Conservation (phyloP, 225 moss, liverwort and hornwort genomes). For the Thuidium tamariscinum region DNA sequence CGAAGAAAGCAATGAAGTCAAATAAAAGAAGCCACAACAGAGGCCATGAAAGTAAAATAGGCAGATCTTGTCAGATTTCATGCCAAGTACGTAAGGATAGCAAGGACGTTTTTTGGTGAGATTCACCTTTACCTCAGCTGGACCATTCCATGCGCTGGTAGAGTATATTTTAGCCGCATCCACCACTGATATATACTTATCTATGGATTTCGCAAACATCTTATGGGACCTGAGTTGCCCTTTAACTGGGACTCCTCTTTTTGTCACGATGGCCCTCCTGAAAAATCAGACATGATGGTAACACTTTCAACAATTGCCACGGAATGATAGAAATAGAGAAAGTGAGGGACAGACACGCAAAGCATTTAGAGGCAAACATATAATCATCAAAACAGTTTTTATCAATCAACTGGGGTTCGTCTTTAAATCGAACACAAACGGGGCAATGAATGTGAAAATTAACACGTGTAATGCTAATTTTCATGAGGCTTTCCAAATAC, state of each 20-base stretch:
- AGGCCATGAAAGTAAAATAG: neutral
- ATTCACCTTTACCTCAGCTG: slow-evolving; percentile 42
- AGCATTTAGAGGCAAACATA: neutral
- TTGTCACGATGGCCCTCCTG: slow-evolving; percentile 80
- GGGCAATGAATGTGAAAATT: neutral
- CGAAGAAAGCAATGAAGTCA: neutral
- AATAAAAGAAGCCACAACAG: neutral
- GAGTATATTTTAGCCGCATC: slow-evolving; percentile 77
- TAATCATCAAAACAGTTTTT: neutral
- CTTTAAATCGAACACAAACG: neutral
- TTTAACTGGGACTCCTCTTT: slow-evolving; percentile 70
- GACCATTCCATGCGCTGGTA: slow-evolving; percentile 60
- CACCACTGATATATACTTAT: slow-evolving; percentile 57
- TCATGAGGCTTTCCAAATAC: neutral
- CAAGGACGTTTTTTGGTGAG: neutral
- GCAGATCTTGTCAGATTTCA: neutral
- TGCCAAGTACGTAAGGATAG: neutral
- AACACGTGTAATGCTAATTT: neutral
- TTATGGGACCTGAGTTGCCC: slow-evolving; percentile 86
- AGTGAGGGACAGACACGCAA: neutral
- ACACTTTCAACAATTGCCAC: neutral
- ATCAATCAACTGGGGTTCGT: neutral
- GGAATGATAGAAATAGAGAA: neutral
- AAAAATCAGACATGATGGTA: neutral
- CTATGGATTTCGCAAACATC: slow-evolving; percentile 52